phyloP scores from a whole-genome alignment of 225 moss, liverwort and hornwort genomes.

The Rhytidiadelphus loreus region DNA sequence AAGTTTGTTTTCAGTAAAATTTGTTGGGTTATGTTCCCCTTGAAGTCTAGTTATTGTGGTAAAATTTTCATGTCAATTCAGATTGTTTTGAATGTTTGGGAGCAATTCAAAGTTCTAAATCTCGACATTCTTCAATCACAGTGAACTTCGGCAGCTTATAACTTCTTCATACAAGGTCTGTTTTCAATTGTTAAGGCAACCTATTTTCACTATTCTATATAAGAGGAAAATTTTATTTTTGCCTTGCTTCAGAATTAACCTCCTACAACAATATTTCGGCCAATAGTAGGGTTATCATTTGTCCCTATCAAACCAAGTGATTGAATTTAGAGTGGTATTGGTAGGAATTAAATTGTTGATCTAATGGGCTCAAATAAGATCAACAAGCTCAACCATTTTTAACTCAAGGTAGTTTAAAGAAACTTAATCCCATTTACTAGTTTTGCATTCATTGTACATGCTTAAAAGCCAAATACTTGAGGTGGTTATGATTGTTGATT shows the following conservation, averaged over 20 bases:
- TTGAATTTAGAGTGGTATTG: rapidly evolving
- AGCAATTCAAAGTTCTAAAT: too few species aligned
- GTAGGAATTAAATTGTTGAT: rapidly evolving
- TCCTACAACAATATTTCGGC: rapidly evolving
- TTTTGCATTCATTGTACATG: background rate
- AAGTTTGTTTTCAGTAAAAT: too few species aligned
- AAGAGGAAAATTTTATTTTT: too few species aligned
- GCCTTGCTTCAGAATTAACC: rapidly evolving
- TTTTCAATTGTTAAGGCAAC: too few species aligned
- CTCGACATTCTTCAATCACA: too few species aligned
- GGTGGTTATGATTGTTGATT: background rate
- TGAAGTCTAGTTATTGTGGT: too few species aligned
- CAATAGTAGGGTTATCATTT: rapidly evolving
- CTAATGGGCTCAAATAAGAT: background rate
- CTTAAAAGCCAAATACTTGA: background rate
- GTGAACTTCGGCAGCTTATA: too few species aligned
- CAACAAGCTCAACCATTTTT: background rate
- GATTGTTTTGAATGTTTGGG: too few species aligned
- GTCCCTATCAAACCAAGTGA: rapidly evolving
- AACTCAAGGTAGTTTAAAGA: background rate
- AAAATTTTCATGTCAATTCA: too few species aligned
- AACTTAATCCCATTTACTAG: background rate
- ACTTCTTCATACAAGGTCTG: too few species aligned
- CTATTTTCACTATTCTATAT: too few species aligned
- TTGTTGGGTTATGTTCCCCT: too few species aligned